These are phyloP conservation scores for Selaginella tamariscina DNA, from an alignment of 75 land plant species.

Conservation along the genomic window DNA sequence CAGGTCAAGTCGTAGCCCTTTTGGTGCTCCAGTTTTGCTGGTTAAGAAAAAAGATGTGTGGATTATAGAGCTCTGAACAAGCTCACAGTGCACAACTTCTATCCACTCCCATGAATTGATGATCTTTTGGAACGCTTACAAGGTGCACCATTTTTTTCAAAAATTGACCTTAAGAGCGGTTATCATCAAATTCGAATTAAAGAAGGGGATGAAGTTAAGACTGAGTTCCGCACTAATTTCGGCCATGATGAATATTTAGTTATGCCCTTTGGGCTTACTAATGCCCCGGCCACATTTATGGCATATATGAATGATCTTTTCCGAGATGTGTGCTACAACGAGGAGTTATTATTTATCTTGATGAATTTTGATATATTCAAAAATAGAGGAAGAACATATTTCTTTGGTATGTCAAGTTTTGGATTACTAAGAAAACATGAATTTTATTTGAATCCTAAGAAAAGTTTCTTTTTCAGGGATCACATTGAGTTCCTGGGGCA, in stretches of 20 bases:
- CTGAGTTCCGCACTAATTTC: not conserved
- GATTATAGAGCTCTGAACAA: not conserved
- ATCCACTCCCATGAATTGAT: not conserved
- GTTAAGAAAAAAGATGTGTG: slow-evolving; percentile 8
- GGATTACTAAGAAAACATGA: not conserved
- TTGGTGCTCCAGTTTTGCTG: slow-evolving; percentile 4
- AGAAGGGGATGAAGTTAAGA: slow-evolving; percentile 2
- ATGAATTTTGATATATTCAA: slow-evolving; percentile 3
- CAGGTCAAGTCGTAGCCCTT: not conserved
- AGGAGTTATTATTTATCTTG: not conserved
- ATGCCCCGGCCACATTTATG: slow-evolving; percentile 9
- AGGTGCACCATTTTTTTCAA: not conserved
- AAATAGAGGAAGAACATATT: not conserved
- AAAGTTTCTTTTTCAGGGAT: slow-evolving; percentile 11
- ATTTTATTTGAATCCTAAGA: slow-evolving; percentile 11
- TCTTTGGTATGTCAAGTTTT: not conserved
- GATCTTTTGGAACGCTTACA: not conserved
- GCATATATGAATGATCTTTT: not conserved
- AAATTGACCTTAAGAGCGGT: not conserved
- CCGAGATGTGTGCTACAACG: not conserved
- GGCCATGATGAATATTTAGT: slow-evolving; percentile 10
- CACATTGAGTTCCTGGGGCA: slow-evolving; percentile 7
- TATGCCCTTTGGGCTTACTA: slow-evolving; percentile 13
- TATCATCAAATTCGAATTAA: slow-evolving; percentile 10
- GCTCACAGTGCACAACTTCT: not conserved